Base-by-base conservation (phyloP, 805 yeast species). In the Suhomyces vadensis region DNA sequence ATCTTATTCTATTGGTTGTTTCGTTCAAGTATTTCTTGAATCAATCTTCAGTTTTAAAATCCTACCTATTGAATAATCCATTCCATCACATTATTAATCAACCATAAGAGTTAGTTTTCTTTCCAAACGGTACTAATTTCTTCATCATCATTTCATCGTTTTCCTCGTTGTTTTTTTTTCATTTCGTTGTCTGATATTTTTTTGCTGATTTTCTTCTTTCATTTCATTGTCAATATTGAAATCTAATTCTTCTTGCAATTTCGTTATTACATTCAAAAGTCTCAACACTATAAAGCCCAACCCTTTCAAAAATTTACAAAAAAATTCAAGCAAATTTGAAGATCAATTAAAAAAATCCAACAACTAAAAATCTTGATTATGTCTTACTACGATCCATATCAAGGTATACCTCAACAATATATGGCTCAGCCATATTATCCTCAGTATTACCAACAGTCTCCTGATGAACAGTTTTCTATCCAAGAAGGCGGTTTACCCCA, bases 381-480 rank as follows among this genome's bases (percentile, higher is more conserved):
- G 76, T 61, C 74, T 33, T 71, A 69, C 58, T 71, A 69, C 54
- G 71, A 69, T 40, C 70, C 69, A 11, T 71, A 62, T 52, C 74
- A 64, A 49, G 67, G 65, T 33, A 52, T 61, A 13, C 65, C 73
- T 41, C 74, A 68, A 44, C 71, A 62, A 46, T 67, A 63, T 50
- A 54, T 63, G 46, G 51, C 57, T 6, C 73, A 65, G 43, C 65
- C 65, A 2, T 69, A 60, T 51, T 65, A 67, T 49, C 64, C 66
- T 6, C 73, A 63, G 43, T 65, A 58, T 46, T 62, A 58, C 39
- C 47, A 39, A 21, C 47, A 43, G 31, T 23, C 35, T 10, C 46
- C 29, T 13, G 47, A 43, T 9, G 47, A 43, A 7, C 47, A 35
- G 22, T 16, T 40, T 20, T 22, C 29, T 11, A 33, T 44, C 31